Evolutionary conservation across 768 basidiomycete species (phyloP), one percentile per base, ranked within the genome.

Genomic region (Boletus insuetus): DNA sequence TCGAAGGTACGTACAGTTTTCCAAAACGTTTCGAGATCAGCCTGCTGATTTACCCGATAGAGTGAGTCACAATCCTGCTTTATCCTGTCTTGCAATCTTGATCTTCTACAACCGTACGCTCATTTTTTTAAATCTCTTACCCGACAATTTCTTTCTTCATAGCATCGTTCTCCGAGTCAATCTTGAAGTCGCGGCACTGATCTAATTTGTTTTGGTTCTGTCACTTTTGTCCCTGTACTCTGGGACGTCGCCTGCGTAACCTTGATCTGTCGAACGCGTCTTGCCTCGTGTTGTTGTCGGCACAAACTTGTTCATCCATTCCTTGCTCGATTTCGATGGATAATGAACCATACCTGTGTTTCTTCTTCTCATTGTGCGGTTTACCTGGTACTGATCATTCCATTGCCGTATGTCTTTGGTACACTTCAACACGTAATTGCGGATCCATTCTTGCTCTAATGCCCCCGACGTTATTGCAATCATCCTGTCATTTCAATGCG

Each of bases 1-100:
- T 94, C 48, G 90, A 94, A 94, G 92, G 91, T 91, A 58, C 63
- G 84, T 77, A 52, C 46, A 37, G 10, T 38, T 43, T 56, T 24
- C 12, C 24, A 22, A 26, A 2, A 14, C 6, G 7, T 42, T 11
- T 37, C 4, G 46, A 58, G n/a, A 53, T 54, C 40, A 41, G 2
- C 44, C 4, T 3, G 37, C 64, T 63, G 54, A 66, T 58, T 29
- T 53, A 52, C 60, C 60, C 16, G n/a, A 40, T 62, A 89, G 87
- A 88, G 87, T 90, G 79, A 89, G 86, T 87, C 38, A 45, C 52
- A 7, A 31, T 64, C 46, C 65, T 66, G 50, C 58, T 64, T 67
- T 60, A 55, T 58, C 58, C 43, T 41, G 49, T 62, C 65, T 58
- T 60, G 55, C 59, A 56, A 54, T 58, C 59, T 54, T 57, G 53